A percentile compares a stretch with the other conserved stretches of the same genome.
Conservation (phyloP, 495 filamentous ascomycete genomes). For the Penicillium steckii region DNA sequence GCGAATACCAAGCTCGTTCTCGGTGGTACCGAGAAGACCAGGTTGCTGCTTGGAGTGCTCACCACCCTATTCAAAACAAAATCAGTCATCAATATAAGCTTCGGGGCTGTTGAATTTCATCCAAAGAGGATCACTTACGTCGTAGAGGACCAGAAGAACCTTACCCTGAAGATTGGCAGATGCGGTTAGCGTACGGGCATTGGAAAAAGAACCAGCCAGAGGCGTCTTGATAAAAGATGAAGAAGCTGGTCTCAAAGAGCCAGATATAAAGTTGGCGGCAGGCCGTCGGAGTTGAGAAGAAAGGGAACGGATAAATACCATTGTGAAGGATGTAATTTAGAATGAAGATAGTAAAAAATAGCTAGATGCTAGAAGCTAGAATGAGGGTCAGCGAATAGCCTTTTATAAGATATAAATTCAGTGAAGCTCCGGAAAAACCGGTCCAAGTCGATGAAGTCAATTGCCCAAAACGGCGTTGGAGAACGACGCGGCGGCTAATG, state of each 20-base stretch:
- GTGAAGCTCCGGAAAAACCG: background rate
- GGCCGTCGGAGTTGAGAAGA: slow-evolving; percentile 57
- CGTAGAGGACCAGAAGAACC: slow-evolving; percentile 73
- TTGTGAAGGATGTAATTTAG: slow-evolving; percentile 43
- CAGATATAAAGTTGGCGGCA: slow-evolving; percentile 52
- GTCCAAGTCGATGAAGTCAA: slow-evolving; percentile 17
- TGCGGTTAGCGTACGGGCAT: slow-evolving; percentile 55
- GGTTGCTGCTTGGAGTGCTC: slow-evolving; percentile 76
- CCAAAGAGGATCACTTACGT: slow-evolving; percentile 59
- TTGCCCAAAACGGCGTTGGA: slow-evolving; percentile 21
- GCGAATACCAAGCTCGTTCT: slow-evolving; percentile 95
- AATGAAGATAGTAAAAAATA: slow-evolving; percentile 6
- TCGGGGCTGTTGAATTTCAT: no score
- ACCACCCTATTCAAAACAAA: slow-evolving; percentile 48
- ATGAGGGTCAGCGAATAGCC: slow-evolving; percentile 13
- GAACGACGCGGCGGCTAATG: slow-evolving; percentile 8
- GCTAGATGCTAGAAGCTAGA: slow-evolving; percentile 10
- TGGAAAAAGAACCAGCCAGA: slow-evolving; percentile 35
- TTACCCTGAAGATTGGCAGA: slow-evolving; percentile 63
- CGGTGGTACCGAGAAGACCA: slow-evolving; percentile 85
- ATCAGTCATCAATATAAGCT: slow-evolving; percentile 15
- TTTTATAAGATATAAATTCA: slow-evolving; percentile 12
- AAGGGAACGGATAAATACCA: slow-evolving; percentile 69
- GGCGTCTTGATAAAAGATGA: slow-evolving; percentile 28
- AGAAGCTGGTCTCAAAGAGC: slow-evolving; percentile 21